Percentiles rank a stretch among this genome's conserved stretches.
Conservation (phyloP, 2,329 filamentous ascomycete genomes). For the Fusarium musae region DNA sequence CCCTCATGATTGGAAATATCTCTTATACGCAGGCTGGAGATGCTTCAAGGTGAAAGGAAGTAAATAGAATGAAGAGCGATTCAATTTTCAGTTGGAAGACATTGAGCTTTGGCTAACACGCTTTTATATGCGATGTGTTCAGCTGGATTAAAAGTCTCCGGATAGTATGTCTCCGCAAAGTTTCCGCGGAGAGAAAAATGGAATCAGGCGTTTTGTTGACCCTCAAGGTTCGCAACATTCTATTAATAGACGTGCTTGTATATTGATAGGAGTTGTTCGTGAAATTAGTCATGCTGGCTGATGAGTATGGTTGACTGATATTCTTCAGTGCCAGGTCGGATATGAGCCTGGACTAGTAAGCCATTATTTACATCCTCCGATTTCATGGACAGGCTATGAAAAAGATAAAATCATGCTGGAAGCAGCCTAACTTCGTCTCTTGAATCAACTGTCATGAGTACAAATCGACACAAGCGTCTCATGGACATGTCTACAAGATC, state of each 20-base stretch:
- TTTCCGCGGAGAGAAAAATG: neutral
- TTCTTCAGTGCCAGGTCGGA: neutral
- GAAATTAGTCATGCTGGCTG: no score
- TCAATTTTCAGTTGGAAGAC: rapidly evolving
- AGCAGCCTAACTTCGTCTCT: rapidly evolving
- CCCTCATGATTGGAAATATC: neutral
- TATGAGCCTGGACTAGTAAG: neutral
- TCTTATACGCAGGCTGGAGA: no score
- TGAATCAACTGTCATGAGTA: neutral
- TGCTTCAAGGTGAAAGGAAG: rapidly evolving
- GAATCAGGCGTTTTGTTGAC: rapidly evolving
- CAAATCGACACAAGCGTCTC: neutral
- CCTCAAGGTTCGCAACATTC: neutral
- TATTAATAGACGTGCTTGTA: no score
- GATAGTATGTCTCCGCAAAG: neutral
- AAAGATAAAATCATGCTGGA: rapidly evolving
- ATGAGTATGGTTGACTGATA: neutral
- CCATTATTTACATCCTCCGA: neutral
- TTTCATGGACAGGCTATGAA: neutral
- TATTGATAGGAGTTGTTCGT: no score
- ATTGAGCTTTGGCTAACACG: rapidly evolving
- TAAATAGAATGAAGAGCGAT: rapidly evolving
- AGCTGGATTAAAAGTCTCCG: neutral
- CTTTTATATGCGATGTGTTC: neutral
- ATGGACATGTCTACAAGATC: neutral